Conservation (phyloP, 1,284 basidiomycete species). For the Sanghuangporus sanghuang region DNA sequence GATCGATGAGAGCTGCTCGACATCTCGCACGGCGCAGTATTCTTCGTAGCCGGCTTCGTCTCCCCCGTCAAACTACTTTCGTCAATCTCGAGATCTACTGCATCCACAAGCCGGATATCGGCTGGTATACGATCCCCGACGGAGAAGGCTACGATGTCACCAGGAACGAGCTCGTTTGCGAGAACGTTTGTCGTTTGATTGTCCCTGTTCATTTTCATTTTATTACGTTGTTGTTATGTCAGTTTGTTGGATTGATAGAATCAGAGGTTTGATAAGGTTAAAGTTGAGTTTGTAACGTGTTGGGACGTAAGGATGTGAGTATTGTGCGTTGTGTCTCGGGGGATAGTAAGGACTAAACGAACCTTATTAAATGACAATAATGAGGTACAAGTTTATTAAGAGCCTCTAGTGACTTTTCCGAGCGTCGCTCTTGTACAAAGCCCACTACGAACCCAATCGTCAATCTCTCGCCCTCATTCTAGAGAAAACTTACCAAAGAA, state of each 20-base stretch:
- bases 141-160: slow-evolving; percentile 88
- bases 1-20: slow-evolving; percentile 8
- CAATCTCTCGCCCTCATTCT: too few species aligned
- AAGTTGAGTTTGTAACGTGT: background rate
- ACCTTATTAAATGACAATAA: slow-evolving; percentile 89
- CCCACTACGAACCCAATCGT: slow-evolving; percentile 55
- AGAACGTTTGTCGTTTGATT: slow-evolving; percentile 73
- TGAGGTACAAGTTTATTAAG: slow-evolving; percentile 96
- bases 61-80: slow-evolving; percentile 96
- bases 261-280: background rate
- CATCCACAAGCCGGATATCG: slow-evolving; percentile 78
- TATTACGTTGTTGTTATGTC: slow-evolving; percentile 12
- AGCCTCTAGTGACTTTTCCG: slow-evolving; percentile 92
- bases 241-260: background rate
- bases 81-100: slow-evolving; percentile 88
- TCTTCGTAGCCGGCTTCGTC: slow-evolving; percentile 78
- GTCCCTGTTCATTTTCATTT: slow-evolving; percentile 41
- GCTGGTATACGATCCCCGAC: slow-evolving; percentile 94
- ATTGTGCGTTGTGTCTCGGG: background rate
- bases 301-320: background rate
- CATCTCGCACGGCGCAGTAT: slow-evolving; percentile 43
- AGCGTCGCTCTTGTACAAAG: slow-evolving; percentile 92
- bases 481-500: too few species aligned
- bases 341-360: slow-evolving; percentile 21
- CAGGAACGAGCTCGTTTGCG: slow-evolving; percentile 93